phyloP scores from a whole-genome alignment of 2,329 filamentous ascomycete genomes.

The Lachnellula cervina region DNA sequence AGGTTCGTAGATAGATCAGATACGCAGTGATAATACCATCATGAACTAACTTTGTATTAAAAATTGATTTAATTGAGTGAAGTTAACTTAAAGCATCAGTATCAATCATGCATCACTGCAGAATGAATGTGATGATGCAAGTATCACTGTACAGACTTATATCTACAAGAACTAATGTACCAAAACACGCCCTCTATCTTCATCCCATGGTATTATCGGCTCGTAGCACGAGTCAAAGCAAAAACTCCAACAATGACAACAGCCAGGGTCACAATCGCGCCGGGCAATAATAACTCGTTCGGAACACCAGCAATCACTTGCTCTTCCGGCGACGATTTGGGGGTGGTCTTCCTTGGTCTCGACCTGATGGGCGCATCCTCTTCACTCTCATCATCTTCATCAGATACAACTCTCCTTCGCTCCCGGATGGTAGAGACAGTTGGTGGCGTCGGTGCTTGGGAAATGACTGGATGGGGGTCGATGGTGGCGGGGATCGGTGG shows the following conservation, averaged over 20 bases:
- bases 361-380: conserved; percentile 40
- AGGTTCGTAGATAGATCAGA: too few relatives aligned
- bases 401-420: conserved; percentile 38
- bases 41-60: not conserved
- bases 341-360: conserved; percentile 31
- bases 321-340: conserved; percentile 36
- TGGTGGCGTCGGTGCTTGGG: conserved; percentile 47
- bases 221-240: conserved; percentile 67
- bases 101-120: not conserved
- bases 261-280: conserved; percentile 90
- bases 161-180: conserved; percentile 16
- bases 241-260: conserved; percentile 94
- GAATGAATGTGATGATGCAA: not conserved
- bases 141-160: not conserved
- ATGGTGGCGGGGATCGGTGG: conserved; percentile 69
- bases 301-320: conserved; percentile 87
- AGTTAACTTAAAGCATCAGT: not conserved
- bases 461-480: conserved; percentile 50
- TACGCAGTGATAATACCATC: not conserved
- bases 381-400: conserved; percentile 50
- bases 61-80: not conserved
- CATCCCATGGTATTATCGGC: conserved; percentile 34
- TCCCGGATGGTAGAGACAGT: conserved; percentile 46
- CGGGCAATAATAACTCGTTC: conserved; percentile 88
- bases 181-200: conserved; percentile 10